Percentiles rank a stretch among this genome's conserved stretches.
These are phyloP conservation scores for Lenwebbia sp. DNA, from an alignment of 345 rosid species.

Conservation along the genomic window DNA sequence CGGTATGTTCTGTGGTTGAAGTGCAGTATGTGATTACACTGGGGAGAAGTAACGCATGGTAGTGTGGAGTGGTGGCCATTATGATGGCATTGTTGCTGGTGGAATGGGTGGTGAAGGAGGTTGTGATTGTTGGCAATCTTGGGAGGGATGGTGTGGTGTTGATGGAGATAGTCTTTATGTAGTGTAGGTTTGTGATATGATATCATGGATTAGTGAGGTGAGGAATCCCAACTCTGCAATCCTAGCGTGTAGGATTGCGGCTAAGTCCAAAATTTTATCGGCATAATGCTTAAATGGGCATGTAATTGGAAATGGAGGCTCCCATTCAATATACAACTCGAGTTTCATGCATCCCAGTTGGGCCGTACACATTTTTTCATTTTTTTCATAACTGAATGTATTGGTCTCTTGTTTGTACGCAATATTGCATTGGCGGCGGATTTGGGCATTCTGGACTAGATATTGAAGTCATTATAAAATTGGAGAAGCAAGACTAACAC, in stretches of 20 bases:
- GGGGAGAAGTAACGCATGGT: not conserved
- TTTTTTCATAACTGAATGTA: not conserved
- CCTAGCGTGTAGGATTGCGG: not conserved
- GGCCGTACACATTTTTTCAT: not conserved
- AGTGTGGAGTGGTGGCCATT: not conserved
- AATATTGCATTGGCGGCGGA: not conserved
- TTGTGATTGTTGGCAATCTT: not conserved
- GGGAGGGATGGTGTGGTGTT: too few relatives aligned
- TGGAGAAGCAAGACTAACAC: not conserved
- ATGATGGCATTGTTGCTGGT: not conserved
- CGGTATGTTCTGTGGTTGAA: not conserved
- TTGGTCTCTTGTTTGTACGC: not conserved
- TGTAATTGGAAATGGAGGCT: not conserved
- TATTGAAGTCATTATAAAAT: not conserved
- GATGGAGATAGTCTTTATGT: not conserved
- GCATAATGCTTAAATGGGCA: not conserved
- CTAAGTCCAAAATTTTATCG: not conserved
- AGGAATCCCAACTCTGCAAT: not conserved
- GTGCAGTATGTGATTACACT: not conserved
- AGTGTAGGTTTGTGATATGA: not conserved
- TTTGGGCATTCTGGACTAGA: not conserved
- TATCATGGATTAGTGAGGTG: not conserved
- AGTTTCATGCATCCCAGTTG: not conserved
- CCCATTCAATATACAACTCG: not conserved
- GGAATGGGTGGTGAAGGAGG: not conserved